Conservation (phyloP, 805 yeast species). For the Teunomyces panamensis region DNA sequence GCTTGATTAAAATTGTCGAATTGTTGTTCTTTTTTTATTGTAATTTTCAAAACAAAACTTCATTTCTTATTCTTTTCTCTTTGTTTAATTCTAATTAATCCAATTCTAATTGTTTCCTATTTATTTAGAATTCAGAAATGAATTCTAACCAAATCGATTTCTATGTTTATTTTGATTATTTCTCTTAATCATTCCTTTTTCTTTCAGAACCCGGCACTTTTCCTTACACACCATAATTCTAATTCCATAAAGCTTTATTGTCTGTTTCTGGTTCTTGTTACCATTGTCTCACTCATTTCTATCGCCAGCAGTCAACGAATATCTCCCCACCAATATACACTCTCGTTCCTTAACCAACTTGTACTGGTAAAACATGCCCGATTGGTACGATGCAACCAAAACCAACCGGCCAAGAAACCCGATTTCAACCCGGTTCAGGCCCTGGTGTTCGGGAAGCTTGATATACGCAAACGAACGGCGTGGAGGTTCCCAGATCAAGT, state of each 20-base stretch:
- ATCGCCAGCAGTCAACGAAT: conserved; percentile 11
- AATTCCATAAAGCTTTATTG: neutral
- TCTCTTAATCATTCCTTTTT: too few species aligned
- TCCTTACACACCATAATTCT: too few species aligned
- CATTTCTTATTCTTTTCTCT: too few species aligned
- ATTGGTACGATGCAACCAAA: conserved; percentile 36
- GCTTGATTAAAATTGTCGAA: too few species aligned
- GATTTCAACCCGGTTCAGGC: conserved; percentile 27
- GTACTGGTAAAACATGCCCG: conserved; percentile 39
- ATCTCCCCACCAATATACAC: conserved; percentile 29
- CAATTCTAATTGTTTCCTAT: too few species aligned
- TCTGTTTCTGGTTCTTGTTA: neutral
- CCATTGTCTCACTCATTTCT: neutral
- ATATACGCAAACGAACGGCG: conserved; percentile 41
- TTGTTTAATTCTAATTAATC: too few species aligned
- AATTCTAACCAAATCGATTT: too few species aligned
- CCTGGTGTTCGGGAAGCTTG: conserved; percentile 31
- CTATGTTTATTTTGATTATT: too few species aligned
- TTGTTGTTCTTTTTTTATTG: too few species aligned
- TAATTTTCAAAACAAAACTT: too few species aligned
- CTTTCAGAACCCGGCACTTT: too few species aligned
- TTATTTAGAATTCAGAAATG: too few species aligned
- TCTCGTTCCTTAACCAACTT: conserved; percentile 26
- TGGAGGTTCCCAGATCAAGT: conserved; percentile 43
- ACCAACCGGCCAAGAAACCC: conserved; percentile 35